Conservation (phyloP, 1,284 basidiomycete genomes). For the Cutaneotrichosporon sp. region DNA sequence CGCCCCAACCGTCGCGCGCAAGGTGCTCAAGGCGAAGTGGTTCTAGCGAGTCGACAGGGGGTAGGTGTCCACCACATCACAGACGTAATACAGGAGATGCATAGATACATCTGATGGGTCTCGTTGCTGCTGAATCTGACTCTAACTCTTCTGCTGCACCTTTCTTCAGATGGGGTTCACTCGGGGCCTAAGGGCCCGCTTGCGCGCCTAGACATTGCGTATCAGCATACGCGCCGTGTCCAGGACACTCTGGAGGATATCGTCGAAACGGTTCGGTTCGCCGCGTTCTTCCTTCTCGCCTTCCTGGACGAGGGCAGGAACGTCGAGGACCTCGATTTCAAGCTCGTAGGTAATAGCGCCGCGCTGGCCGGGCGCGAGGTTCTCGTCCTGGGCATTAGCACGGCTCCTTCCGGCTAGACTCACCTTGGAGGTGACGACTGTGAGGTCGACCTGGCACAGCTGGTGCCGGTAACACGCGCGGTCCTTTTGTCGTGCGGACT, state of each 20-base stretch:
- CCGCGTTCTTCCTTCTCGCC: constrained; percentile 45
- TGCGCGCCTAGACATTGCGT: constrained; percentile 34
- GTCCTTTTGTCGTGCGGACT: constrained; percentile 72
- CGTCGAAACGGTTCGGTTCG: constrained; percentile 48
- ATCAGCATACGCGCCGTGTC: constrained; percentile 52
- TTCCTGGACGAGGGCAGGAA: constrained; percentile 50
- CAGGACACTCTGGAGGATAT: constrained; percentile 50
- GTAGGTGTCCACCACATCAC: no score
- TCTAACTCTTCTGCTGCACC: no score
- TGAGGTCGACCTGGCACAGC: constrained; percentile 86
- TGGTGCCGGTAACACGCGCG: constrained; percentile 89
- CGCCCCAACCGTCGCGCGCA: constrained; percentile 49
- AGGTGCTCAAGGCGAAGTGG: constrained; percentile 43
- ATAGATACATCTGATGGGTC: no score
- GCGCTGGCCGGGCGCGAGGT: constrained; percentile 20
- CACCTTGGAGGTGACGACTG: constrained; percentile 65
- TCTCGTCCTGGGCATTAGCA: constrained; percentile 57
- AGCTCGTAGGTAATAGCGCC: constrained; percentile 51
- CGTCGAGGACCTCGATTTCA: constrained; percentile 55
- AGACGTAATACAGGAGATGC: no score
- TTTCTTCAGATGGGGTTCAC: no score
- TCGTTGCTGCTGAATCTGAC: no score
- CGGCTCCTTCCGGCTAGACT: constrained; percentile 56
- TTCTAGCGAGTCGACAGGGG: constrained; percentile 18
- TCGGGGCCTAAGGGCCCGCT: no score